Evolutionary conservation across 2,329 filamentous ascomycete species (phyloP), one percentile per base, ranked within the genome.

Genomic region (Diaporthe humulicola): DNA sequence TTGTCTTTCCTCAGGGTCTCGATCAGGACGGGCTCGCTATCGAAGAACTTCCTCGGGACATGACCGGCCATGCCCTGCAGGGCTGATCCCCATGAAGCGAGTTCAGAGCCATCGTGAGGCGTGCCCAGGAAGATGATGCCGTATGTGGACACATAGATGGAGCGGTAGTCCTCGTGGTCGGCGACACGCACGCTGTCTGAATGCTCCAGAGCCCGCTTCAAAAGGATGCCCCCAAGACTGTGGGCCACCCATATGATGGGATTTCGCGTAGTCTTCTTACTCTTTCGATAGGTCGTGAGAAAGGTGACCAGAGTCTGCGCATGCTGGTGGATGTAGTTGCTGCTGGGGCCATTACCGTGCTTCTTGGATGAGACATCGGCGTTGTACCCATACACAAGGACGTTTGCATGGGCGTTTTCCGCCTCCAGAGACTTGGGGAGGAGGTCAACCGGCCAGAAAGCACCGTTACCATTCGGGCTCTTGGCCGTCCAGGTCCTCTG

Each of bases 171-270:
- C 75, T 94, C 90, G 50, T 91, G 89, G 77, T 90, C 88, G 73
- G 89, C 87, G 54, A 87, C 88, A 10, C 86, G 87, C 17, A 93
- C 81, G 78, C 91, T 92, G 77, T 90, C 89, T 60, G 92, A 93
- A 80, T 93, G 91, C 67, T 93, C 87, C 64, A 95, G 84, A 1
- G 92, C 91, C 61, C 92, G 87, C 82, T 95, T 95, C 70, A 93
- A 88, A 2, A 95, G 85, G 75, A 95, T 90, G 9, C 93, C 94
- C 5, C 93, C 94, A 2, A 95, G 85, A 70, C 92, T 94, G 82
- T 95, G 93, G 69, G 90, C 93, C 48, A 95, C 90, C 87, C 93
- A 96, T 76, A 96, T 92, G 78, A 96, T 94, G 7, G 93, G 92
- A 58, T 92, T 90, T 33, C 88, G 86, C 45, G 86, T 84, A 7